A percentile compares a stretch with the other conserved stretches of the same genome.
Evolutionary conservation across 139 green algal genomes (phyloP).

Genomic region (Micractinium conductrix): DNA sequence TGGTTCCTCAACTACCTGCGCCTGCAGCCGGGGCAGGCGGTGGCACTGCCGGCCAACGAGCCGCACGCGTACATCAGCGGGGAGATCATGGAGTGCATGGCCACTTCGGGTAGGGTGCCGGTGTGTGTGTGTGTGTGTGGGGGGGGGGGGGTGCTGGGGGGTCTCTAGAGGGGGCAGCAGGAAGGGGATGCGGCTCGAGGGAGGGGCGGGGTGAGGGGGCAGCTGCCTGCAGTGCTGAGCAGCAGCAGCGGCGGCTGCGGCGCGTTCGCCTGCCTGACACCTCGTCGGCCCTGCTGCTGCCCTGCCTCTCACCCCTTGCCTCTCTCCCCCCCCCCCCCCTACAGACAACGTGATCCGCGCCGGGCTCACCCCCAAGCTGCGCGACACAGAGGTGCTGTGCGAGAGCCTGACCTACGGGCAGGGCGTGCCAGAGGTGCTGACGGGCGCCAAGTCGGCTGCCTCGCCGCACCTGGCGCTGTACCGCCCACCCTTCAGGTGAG

Average conservation of each 20-base stretch:
- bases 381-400: slow-evolving; percentile 87
- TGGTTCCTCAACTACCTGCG: slow-evolving; percentile 95
- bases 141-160: not conserved
- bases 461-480: slow-evolving; percentile 24
- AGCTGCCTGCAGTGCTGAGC: not conserved
- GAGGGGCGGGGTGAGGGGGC: not conserved
- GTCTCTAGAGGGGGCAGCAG: not conserved
- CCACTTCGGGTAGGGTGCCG: slow-evolving; percentile 10
- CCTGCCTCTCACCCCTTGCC: not conserved
- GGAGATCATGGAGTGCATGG: slow-evolving; percentile 81
- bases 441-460: not conserved
- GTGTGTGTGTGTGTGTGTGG: too few species aligned
- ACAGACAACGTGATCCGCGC: slow-evolving; percentile 98
- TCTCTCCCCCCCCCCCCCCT: not conserved
- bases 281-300: too few species aligned
- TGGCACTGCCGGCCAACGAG: slow-evolving; percentile 95
- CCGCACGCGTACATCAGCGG: slow-evolving; percentile 96
- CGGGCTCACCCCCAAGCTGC: slow-evolving; percentile 96
- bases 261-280: too few species aligned
- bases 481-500: slow-evolving; percentile 22
- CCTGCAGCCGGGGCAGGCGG: slow-evolving; percentile 65
- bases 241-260: not conserved
- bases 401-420: slow-evolving; percentile 91
- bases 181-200: not conserved
- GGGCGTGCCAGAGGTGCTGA: slow-evolving; percentile 39